Evolutionary conservation across 768 basidiomycete genomes (phyloP), one percentile per base, ranked within the genome.

Genomic region (Macrolepiota albuminosa): DNA sequence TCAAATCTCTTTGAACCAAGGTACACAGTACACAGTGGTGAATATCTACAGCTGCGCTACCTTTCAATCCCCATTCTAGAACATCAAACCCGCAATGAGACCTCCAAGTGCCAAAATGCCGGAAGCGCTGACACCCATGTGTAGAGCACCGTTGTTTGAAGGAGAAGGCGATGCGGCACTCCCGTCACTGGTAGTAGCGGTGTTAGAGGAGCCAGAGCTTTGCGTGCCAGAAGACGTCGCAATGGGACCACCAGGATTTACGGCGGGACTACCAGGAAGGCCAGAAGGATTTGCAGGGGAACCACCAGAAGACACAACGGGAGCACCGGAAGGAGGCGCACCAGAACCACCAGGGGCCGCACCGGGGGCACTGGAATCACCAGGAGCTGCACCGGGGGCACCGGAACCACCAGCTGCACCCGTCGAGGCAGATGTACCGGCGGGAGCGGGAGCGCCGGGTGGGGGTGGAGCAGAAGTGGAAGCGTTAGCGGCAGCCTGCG

Each of bases 41-140:
- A 16, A 16, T 18, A 48, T 24, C 36, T 37, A 56, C 21, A 34
- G 8, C 13, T 21, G 11, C 4, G n/a, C 53, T 54, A 42, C 53
- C 52, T 34, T 24, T 29, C 6, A 31, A 52, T 57, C 39, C 16
- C 33, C 31, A 21, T 26, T 8, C 47, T 69, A 77, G 45, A 75
- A 65, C 60, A 72, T 64, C 56, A 76, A 64, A 37, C 73, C 73
- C 37, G 71, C 68, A 55, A 73, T 54, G 14, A 76, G 59, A n/a
- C 74, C 73, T 21, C 66, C 66, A 40, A 70, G 56, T 16, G 71
- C 70, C 31, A 79, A 54, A 36, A 72, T 53, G 24, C 71, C 68
- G 42, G 74, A 77, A 56, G 72, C 70, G 54, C 73, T 70, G 63
- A 71, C 66, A 45, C 73, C 69, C 40, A 73, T 58, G 42, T 64